Percentiles rank a stretch among this genome's conserved stretches.
Conservation (phyloP, 2,329 filamentous ascomycete species). For the Botrytis medusae region DNA sequence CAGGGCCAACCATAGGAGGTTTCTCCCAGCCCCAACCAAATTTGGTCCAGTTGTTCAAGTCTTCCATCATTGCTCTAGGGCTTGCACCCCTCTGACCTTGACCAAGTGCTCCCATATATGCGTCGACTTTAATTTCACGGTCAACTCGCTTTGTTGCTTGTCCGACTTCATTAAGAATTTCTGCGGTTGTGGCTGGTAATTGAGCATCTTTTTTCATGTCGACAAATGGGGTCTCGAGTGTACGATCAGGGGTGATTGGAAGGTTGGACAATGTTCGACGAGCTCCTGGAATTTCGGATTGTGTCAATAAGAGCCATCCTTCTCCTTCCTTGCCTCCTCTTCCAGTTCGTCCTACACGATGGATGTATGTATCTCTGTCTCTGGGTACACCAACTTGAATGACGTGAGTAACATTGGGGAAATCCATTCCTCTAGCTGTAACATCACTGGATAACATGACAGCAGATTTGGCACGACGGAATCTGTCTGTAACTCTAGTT, state of each 20-base stretch:
- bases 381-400: conserved; percentile 68
- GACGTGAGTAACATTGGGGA: conserved; percentile 75
- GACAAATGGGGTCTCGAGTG: conserved; percentile 32
- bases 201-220: conserved; percentile 41
- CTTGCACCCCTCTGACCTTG: neutral
- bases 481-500: conserved; percentile 68
- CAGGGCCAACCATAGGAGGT: conserved; percentile 33
- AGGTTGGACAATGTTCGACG: conserved; percentile 34
- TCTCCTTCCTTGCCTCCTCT: conserved; percentile 72
- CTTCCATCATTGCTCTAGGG: neutral
- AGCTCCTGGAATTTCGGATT: conserved; percentile 28
- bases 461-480: conserved; percentile 62
- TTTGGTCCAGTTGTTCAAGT: conserved; percentile 37
- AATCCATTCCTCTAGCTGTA: conserved; percentile 80
- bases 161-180: conserved; percentile 34
- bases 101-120: conserved; percentile 34
- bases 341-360: conserved; percentile 73
- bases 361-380: conserved; percentile 70
- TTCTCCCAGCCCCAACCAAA: conserved; percentile 40
- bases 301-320: conserved; percentile 45
- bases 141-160: conserved; percentile 37
- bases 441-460: conserved; percentile 79
- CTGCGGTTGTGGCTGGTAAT: conserved; percentile 35
- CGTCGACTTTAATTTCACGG: conserved; percentile 32
- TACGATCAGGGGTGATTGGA: conserved; percentile 35